Base-by-base conservation (phyloP, 2,329 filamentous ascomycete species). In the Epichloe scottii region DNA sequence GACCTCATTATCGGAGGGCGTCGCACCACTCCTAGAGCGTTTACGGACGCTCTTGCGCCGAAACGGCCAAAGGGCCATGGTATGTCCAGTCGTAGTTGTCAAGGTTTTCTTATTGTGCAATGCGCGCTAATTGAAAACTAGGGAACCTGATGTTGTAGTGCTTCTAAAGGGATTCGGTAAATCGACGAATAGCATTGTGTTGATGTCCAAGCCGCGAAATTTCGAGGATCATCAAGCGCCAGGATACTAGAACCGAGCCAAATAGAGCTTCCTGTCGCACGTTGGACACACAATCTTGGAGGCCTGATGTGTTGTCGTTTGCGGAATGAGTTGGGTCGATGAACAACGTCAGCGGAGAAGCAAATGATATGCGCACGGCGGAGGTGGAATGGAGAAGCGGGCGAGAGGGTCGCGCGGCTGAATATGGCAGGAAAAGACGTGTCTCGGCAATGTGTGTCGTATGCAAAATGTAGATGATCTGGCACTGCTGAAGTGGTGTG, bases 21-120 rank as follows among this genome's bases (percentile, higher is more conserved):
- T 76, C 59, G 75, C 77, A 66, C 79, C 66, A 57, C 70, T 71
- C 54, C 71, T 69, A 56, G 73, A 67, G 62, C 75, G 73, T 68
- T 74, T 80, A 68, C 82, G 82, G 68, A 81, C 83, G 69, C 78
- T 83, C 70, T 77, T 84, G 62, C 84, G 82, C 68, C 83, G 77
- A 68, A 94, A 95, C 55, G 84, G 87, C 89, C 88, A 94, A 68
- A 90, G 72, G 65, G 84, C 81, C 87, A 91, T 91, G 51, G 55
- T 66, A 42, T 21, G 11, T 40, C 14, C 14, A n/a, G 17, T 40
- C 12, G 39, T 49, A 30, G 26, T 26, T 19, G 39, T 43, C 30
- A 4, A 8, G 30, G 23, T 37, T 4, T 21, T 8, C 10, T n/a
- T 43, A n/a, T 41, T 14, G 8, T 34, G 43, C 43, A 39, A 47